phyloP scores from a whole-genome alignment of 495 filamentous ascomycete genomes.

The Viridothelium virens region DNA sequence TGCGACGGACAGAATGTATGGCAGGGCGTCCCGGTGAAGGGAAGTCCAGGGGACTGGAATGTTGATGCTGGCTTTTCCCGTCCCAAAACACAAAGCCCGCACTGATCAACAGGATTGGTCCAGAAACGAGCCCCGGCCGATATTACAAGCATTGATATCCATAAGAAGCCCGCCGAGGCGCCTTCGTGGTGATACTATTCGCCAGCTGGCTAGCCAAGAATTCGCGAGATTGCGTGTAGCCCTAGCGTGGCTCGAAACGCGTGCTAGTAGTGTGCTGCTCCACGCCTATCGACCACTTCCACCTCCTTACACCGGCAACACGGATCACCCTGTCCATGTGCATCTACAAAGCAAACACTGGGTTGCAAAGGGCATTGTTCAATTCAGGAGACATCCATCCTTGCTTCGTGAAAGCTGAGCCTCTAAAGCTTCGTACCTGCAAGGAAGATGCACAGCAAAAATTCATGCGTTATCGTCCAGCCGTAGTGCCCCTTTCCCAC shows the following conservation, averaged over 20 bases:
- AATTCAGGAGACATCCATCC: not conserved
- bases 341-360: not conserved
- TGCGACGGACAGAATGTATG: slow-evolving; percentile 1
- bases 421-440: not conserved
- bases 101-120: not conserved
- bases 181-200: not conserved
- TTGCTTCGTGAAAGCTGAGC: not conserved
- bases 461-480: not conserved
- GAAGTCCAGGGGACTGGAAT: not conserved
- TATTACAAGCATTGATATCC: not conserved
- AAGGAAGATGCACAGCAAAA: not conserved
- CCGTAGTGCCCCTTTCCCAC: not conserved
- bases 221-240: slow-evolving; percentile 4
- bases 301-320: no score
- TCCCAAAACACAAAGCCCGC: not conserved
- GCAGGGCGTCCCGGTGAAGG: not conserved
- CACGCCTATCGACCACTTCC: no score
- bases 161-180: not conserved
- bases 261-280: not conserved
- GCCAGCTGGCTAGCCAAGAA: not conserved
- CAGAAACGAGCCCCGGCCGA: not conserved
- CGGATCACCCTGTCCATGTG: not conserved
- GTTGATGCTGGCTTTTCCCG: not conserved
- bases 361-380: not conserved
- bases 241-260: not conserved